Evolutionary conservation across 1,284 basidiomycete genomes (phyloP), one percentile per base, ranked within the genome.

Genomic region (Apiotrichum laibachii): DNA sequence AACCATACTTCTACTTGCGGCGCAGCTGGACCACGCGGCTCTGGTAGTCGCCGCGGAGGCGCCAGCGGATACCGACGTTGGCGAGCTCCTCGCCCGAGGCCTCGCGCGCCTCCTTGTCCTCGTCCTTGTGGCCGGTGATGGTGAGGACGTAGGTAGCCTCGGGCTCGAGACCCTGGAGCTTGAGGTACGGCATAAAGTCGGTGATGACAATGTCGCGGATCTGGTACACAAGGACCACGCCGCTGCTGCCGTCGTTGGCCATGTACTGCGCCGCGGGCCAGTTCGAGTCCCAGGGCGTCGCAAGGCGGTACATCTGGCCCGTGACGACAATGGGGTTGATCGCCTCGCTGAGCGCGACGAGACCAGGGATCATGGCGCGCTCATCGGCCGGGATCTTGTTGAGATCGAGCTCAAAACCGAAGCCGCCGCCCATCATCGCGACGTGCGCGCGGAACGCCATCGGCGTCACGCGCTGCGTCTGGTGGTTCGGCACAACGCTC

Each of bases 391-490:
- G 15, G n/a, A 73, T 45, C 8, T 53, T 42, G 12, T 50, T 56
- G 13, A 66, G 58, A 50, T 72, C 68, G 26, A 73, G 67, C 60
- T 73, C 72, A 52, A 71, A 67, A 7, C 72, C 72, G 34, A 71
- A 72, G 18, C 60, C 61, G 21, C 72, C 72, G 26, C 68, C 65
- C 67, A 73, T 70, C 64, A 73, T 64, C 16, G 72, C 72, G 21
- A 73, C 72, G 47, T 73, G 72, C 10, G 69, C 72, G 53, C 71
- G 55, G 65, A 73, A 73, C 44, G 53, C 61, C 42, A 73, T 48
- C 11, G 72, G 70, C 18, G 68, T 70, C 16, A 42, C 55, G 13
- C 72, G 63, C 1, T 55, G 52, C 1, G 57, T 60, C 52, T 71
- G 68, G 55, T 73, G 67, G 59, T 71, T 73, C 0, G 69, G 72